Conservation (phyloP, 1,284 basidiomycete species). For the Ustilago cynodontis region DNA sequence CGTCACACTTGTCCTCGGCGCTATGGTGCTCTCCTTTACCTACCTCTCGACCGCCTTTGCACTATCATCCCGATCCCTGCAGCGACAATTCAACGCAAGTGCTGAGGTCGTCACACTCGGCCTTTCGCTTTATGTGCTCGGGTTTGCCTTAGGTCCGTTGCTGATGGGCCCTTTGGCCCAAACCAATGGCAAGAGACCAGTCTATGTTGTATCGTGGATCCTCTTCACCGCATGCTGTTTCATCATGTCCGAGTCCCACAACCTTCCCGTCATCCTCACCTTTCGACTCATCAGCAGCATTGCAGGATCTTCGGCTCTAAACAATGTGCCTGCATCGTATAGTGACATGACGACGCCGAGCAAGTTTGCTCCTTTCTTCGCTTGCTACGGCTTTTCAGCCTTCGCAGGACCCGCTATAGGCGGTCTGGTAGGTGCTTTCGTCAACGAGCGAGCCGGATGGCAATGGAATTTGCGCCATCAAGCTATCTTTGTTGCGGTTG, state of each 20-base stretch:
- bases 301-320: slow-evolving; percentile 43
- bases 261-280: slow-evolving; percentile 61
- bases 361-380: slow-evolving; percentile 27
- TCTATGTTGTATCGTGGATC: slow-evolving; percentile 43
- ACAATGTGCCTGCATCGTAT: slow-evolving; percentile 49
- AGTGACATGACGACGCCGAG: slow-evolving; percentile 36
- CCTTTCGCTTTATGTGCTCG: slow-evolving; percentile 39
- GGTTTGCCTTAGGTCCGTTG: slow-evolving; percentile 41
- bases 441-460: slow-evolving; percentile 46
- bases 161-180: slow-evolving; percentile 47
- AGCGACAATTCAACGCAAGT: slow-evolving; percentile 26
- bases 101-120: slow-evolving; percentile 42
- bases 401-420: slow-evolving; percentile 43
- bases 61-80: slow-evolving; percentile 28
- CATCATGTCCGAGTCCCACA: slow-evolving; percentile 58
- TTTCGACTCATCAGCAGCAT: slow-evolving; percentile 65
- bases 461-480: slow-evolving; percentile 51
- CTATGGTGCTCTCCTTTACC: slow-evolving; percentile 45
- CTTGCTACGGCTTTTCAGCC: slow-evolving; percentile 45
- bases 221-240: slow-evolving; percentile 53
- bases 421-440: slow-evolving; percentile 38
- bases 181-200: slow-evolving; percentile 42
- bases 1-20: slow-evolving; percentile 33
- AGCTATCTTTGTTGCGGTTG: slow-evolving; percentile 48
- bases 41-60: slow-evolving; percentile 45